Percentiles rank a stretch among this genome's conserved stretches.
Conservation (phyloP, 768 basidiomycete species). For the Tulasnella calospora region DNA sequence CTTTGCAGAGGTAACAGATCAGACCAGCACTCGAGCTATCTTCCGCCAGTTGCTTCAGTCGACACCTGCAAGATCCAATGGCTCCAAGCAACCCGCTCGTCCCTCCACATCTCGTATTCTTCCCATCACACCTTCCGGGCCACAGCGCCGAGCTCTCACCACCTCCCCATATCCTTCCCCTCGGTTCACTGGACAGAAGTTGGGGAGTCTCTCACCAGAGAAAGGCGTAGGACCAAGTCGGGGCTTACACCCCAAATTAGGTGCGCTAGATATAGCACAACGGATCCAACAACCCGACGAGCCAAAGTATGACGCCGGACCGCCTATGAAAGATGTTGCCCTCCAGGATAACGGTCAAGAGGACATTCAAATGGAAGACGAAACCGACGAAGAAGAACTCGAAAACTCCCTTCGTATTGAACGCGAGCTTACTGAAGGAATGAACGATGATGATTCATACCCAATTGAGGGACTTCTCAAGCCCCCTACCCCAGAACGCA, state of each 20-base stretch:
- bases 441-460: conserved; percentile 14
- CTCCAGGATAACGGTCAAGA: background rate
- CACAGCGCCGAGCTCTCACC: background rate
- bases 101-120: background rate
- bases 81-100: background rate
- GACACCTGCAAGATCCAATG: background rate
- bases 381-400: conserved; percentile 10
- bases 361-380: background rate
- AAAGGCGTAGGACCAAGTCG: conserved; percentile 22
- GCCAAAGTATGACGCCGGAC: conserved; percentile 9
- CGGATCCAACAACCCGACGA: background rate
- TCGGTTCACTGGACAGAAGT: conserved; percentile 1
- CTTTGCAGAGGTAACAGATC: background rate
- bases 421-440: conserved; percentile 13
- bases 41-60: background rate
- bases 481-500: background rate
- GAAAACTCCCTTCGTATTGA: conserved; percentile 7
- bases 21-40: background rate
- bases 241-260: conserved; percentile 6
- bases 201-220: conserved; percentile 20
- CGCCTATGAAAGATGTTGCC: background rate
- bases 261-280: no score
- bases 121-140: background rate
- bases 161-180: conserved; percentile 19
- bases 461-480: background rate